phyloP scores from a whole-genome alignment of 352 stramenopile genomes.

The Pythium sukuiense region DNA sequence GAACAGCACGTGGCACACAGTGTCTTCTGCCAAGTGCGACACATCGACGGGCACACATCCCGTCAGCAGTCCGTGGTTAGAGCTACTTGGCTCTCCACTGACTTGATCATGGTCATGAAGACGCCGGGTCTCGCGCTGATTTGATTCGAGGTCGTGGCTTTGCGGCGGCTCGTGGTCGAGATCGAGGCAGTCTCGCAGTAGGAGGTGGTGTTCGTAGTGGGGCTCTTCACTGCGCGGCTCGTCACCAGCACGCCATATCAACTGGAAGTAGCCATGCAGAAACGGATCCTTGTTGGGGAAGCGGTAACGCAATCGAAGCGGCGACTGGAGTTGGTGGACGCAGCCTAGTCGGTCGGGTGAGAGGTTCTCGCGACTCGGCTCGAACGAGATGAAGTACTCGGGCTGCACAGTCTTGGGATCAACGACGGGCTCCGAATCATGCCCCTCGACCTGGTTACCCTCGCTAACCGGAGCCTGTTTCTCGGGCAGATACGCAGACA shows the following conservation, averaged over 20 bases:
- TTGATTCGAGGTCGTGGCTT: slow-evolving; percentile 20
- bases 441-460: background rate
- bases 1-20: slow-evolving; percentile 59
- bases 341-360: slow-evolving; percentile 32
- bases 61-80: slow-evolving; percentile 23
- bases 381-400: slow-evolving; percentile 44
- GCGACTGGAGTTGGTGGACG: slow-evolving; percentile 40
- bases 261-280: slow-evolving; percentile 62
- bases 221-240: slow-evolving; percentile 56
- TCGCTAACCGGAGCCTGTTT: background rate
- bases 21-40: slow-evolving; percentile 39
- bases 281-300: slow-evolving; percentile 43
- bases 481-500: background rate
- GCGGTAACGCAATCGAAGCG: slow-evolving; percentile 48
- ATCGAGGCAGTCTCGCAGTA: slow-evolving; percentile 47
- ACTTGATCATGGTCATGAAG: slow-evolving; percentile 36
- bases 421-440: background rate
- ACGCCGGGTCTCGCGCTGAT: slow-evolving; percentile 19
- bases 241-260: slow-evolving; percentile 52
- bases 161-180: slow-evolving; percentile 24
- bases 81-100: background rate
- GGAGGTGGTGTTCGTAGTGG: slow-evolving; percentile 43
- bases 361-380: slow-evolving; percentile 43
- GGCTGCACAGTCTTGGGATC: background rate
- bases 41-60: slow-evolving; percentile 49